Base-by-base conservation (phyloP, 495 filamentous ascomycete species). In the Pseudevernia furfuracea region DNA sequence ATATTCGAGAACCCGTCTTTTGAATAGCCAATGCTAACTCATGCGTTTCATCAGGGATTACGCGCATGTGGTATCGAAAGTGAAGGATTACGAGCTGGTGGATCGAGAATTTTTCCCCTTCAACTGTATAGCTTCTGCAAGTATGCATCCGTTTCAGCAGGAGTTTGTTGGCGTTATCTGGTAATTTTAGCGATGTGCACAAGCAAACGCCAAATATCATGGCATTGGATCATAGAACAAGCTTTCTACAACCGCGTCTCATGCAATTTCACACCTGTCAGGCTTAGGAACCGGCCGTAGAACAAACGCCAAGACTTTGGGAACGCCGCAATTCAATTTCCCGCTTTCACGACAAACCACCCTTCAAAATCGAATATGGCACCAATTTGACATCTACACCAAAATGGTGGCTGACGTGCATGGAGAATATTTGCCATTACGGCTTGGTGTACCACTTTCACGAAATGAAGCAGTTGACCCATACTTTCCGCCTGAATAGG, bases 61-160 rank as follows among this genome's bases (percentile, higher is more conserved):
- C 56, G 28, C 41, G 63, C 21, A 63, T 68, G 59, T 71, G 69
- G 69, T 71, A 71, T 56, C 57, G 69, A 39, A 71, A 71, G 61
- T 71, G 63, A 63, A 34, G 10, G 23, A 4, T 28, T 12, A 32
- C 14, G 37, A 4, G 43, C 55, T 19, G 23, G 43, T 62, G 25
- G 37, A 60, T 41, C 14, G n/a, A 21, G 37, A 39, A 30, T 23
- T 9, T 23, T 9, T 62, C 55, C 28, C 28, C 32, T 63, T 46
- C 37, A 2, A 44, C 38, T 46, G 61, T 63, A 57, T 43, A 63
- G n/a, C 28, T 43, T 53, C 32, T 14, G 30, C n/a, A 52, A 55
- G 21, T 21, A 34, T 59, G 37, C 1, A 11, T 44, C 30, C 28
- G 15, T 39, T 15, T 23, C 5, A 3, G 17, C 17, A 4, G 25